Base-by-base conservation (phyloP, 2,329 filamentous ascomycete genomes). In the Pseudonectria foliicola region DNA sequence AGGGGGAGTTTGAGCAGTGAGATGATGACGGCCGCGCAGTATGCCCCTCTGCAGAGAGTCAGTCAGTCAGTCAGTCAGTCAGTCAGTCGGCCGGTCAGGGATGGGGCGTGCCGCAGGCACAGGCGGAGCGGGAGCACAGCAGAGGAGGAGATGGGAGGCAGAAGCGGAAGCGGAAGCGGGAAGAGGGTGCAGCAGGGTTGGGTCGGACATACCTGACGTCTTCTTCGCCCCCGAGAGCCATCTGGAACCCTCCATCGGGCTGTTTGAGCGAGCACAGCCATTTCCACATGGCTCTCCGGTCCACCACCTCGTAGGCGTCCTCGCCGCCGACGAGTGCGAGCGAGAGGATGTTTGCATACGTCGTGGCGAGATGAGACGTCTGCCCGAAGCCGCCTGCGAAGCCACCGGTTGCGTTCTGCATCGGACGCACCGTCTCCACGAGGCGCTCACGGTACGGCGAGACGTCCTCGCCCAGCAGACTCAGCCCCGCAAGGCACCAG, bases 311-410 rank as follows among this genome's bases (percentile, higher is more conserved):
- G 55, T 87, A 85, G 27, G 77, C 76, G 37, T 83, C 80, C 39
- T 81, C 64, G 7, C 84, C 86, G 33, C 85, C 87, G 27, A 90
- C 83, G 43, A 88, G 75, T 15, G 82, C 77, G 33, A 98, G 68
- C 29, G 84, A 78, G 39, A 98, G 73, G 13, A 94, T 65, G 27
- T 82, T 75, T 31, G 89, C 88, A 69, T 96, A 98, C 1, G 85
- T 87, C 30, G 85, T 82, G 38, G 92, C 92, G 48, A 92, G 74
- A 62, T 98, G 92, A 34, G 86, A 88, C 46, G 77, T 71, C 57
- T 96, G 92, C 18, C 90, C 88, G 59, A 88, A 83, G n/a, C 92
- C 89, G 44, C 90, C 92, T 34, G 88, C 92, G 58, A 95, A 95
- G 3, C 92, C 92, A 33, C 92, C 92, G 12, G 70, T 71, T 14